A percentile compares a stretch with the other conserved stretches of the same genome.
These are phyloP conservation scores for Talaromyces sp. DNA, from an alignment of 2,329 filamentous ascomycete species.

Conservation along the genomic window DNA sequence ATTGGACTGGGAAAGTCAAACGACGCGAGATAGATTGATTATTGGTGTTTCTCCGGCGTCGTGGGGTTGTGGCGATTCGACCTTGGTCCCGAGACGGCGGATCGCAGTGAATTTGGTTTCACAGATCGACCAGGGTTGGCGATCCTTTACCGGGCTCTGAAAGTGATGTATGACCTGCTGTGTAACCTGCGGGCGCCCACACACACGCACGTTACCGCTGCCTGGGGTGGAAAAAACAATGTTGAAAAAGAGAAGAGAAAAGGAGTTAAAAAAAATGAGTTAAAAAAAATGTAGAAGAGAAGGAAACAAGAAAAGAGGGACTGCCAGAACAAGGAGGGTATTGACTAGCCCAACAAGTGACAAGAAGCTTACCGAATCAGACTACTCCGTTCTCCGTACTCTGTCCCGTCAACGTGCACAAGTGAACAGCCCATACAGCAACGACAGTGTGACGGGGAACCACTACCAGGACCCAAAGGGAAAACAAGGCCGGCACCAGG, in stretches of 20 bases:
- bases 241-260: neutral
- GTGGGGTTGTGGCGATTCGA: neutral
- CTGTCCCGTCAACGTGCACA: neutral
- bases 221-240: neutral
- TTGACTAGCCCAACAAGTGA: neutral
- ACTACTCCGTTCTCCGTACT: neutral
- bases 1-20: neutral
- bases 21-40: neutral
- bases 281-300: neutral
- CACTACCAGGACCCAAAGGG: no score
- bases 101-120: conserved; percentile 1
- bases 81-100: conserved; percentile 6
- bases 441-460: no score
- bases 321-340: neutral
- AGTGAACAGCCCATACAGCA: neutral
- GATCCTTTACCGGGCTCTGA: neutral
- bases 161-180: conserved; percentile 1
- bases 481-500: no score
- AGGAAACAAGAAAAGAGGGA: neutral
- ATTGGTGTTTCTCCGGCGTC: neutral
- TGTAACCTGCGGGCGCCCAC: neutral
- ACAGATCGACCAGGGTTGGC: neutral
- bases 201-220: neutral
- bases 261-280: no score
- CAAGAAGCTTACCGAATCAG: neutral